Base-by-base conservation (phyloP, 352 stramenopile species). In the Globisporangium acanthophoron region DNA sequence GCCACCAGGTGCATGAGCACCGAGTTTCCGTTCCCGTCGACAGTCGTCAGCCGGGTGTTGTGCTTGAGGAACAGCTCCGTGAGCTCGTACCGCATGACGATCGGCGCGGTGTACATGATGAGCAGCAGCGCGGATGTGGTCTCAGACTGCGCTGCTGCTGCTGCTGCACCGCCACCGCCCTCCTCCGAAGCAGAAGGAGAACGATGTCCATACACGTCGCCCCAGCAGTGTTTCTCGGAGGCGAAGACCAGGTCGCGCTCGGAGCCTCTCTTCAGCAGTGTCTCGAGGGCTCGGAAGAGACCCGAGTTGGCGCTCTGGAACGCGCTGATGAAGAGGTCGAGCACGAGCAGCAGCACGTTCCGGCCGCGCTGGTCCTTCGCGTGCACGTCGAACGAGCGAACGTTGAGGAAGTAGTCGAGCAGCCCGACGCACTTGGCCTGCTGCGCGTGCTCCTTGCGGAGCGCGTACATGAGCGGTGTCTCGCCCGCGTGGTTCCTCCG, bases 251-350 rank as follows among this genome's bases (percentile, higher is more conserved):
- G 13, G 51, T 91, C 85, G 1, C 75, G 39, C 29, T 83, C 60
- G 13, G 80, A 67, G 11, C 78, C 78, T 41, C 67, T 67, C 52
- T 86, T 83, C 27, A 90, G 53, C 12, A 90, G 33, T 18, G 16
- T 64, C 53, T 87, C 76, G 1, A 81, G 43, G 64, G 70, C 74
- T 21, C 66, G 54, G 46, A 83, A 85, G 20, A 67, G 61, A 21
- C 55, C 21, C 59, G 66, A 52, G 60, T 62, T 24, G 51, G 29
- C 35, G 9, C 65, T 46, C 5, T 24, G 2, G 41, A 46, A 40
- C 15, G 37, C 59, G n/a, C 71, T 54, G 3, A 61, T 69, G 56
- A 88, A 88, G n/a, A 71, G 73, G 40, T 91, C 80, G n/a, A 91
- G 31, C 18, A 83, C 72, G 5, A 69, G 69, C 3, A 65, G 61